Conservation (phyloP, 2,329 filamentous ascomycete species). For the Nemania sp. region DNA sequence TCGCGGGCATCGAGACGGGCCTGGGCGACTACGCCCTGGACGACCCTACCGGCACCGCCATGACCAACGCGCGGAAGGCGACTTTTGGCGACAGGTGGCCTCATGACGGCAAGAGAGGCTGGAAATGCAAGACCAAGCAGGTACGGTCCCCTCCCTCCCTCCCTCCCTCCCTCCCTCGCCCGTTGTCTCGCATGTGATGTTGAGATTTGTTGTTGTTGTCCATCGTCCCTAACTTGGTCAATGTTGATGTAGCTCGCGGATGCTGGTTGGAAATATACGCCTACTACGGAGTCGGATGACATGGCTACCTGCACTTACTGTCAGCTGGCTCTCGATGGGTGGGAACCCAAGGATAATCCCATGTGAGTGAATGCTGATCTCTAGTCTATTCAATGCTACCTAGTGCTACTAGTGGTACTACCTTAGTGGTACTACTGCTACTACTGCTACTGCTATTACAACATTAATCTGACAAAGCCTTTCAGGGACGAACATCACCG, state of each 20-base stretch:
- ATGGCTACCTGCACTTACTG: constrained; percentile 93
- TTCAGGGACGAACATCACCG: constrained; percentile 81
- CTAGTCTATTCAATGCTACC: not conserved
- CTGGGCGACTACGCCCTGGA: constrained; percentile 67
- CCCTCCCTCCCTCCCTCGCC: not conserved
- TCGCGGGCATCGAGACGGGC: constrained; percentile 64
- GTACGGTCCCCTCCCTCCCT: constrained; percentile 48
- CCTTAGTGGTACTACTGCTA: not conserved
- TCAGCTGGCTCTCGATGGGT: constrained; percentile 85
- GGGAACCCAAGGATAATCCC: constrained; percentile 92
- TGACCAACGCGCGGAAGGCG: constrained; percentile 76
- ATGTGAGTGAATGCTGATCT: constrained; percentile 59
- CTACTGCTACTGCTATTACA: not conserved
- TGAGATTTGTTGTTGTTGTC: not conserved
- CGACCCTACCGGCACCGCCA: constrained; percentile 72
- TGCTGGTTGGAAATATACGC: constrained; percentile 93
- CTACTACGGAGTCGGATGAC: constrained; percentile 80
- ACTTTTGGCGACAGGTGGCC: constrained; percentile 90
- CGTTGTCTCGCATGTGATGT: not conserved
- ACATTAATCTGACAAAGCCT: constrained; percentile 19
- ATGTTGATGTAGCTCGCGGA: constrained; percentile 71
- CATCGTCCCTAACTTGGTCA: constrained; percentile 5
- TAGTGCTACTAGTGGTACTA: no score
- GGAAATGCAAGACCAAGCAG: constrained; percentile 89
- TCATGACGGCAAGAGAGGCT: constrained; percentile 83